Conservation (phyloP, 2,329 filamentous ascomycete species). For the Trichoderma brevicompactum region DNA sequence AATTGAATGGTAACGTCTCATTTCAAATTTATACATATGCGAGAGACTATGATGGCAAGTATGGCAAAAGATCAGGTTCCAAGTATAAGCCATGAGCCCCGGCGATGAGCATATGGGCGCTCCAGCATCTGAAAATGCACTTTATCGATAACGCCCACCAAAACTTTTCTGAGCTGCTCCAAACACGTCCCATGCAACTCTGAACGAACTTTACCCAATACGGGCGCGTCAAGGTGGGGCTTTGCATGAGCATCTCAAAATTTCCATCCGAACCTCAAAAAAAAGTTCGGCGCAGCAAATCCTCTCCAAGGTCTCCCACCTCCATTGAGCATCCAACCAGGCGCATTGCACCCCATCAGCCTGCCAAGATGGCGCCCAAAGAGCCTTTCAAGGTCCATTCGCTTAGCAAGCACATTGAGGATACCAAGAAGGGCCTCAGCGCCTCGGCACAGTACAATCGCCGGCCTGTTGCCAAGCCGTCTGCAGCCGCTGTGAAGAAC, state of each 20-base stretch:
- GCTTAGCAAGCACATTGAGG: constrained; percentile 45
- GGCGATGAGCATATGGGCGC: constrained; percentile 1
- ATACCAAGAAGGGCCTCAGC: constrained; percentile 44
- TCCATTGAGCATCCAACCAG: constrained; percentile 35
- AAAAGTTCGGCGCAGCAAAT: constrained; percentile 18
- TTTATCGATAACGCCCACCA: constrained; percentile 26
- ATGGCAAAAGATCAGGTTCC: background rate
- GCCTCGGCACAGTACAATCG: constrained; percentile 43
- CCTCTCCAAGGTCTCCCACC: constrained; percentile 10
- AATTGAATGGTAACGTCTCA: rapidly evolving
- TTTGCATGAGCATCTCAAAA: constrained; percentile 27
- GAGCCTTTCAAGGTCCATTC: constrained; percentile 45
- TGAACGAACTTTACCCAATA: constrained; percentile 20
- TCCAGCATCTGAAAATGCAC: constrained; percentile 1
- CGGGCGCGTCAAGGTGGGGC: constrained; percentile 28
- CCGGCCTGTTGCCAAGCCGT: constrained; percentile 34
- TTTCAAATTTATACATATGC: background rate
- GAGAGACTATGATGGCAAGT: background rate
- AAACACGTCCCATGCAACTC: constrained; percentile 20
- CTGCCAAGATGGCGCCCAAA: constrained; percentile 44
- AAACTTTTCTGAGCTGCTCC: constrained; percentile 22
- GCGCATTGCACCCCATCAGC: constrained; percentile 28
- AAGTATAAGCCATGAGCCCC: background rate
- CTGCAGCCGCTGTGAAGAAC: constrained; percentile 40
- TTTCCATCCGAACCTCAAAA: constrained; percentile 22